Base-by-base conservation (phyloP, 1,284 basidiomycete species). In the Porphyrellus sp. region DNA sequence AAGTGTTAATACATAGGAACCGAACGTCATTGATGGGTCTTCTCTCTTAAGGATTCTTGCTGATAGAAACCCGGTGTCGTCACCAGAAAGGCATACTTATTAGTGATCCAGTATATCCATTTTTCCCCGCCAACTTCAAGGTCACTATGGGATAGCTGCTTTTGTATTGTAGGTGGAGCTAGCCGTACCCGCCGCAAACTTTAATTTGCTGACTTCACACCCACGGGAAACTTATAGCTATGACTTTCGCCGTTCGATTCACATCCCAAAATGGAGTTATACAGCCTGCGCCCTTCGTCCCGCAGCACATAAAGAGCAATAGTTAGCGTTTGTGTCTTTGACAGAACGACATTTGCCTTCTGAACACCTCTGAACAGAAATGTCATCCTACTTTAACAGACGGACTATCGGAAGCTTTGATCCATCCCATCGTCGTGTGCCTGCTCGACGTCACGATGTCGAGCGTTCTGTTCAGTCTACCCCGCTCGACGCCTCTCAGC, bases 331-430 rank as follows among this genome's bases (percentile, higher is more conserved):
- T n/a, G 25, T 28, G 16, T 13, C 25, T 37, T 41, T n/a, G 11
- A 28, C 43, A 27, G 41, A 33, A 16, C 27, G 18, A 11, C 45
- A 15, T 13, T 18, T 4, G 16, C 35, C 21, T 33, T 38, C 38
- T 37, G 25, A 18, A 27, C 23, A 13, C 38, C 35, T 31, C 30
- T n/a, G 2, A 41, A 38, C 21, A 18, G 18, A 20, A 16, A 38
- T 59, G 53, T 1, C 56, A 9, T 50, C 49, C 9, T 48, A 51
- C 50, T 41, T 53, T 24, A 25, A 56, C 48, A 42, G 42, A 57
- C 50, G 33, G 11, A 43, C 43, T 2, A 30, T 34, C 2, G 42
- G 37, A 6, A 25, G 24, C 9, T 33, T 21, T 18, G 44, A 49
- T 40, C 4, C 43, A 0, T 21, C 50, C 5, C 46, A 13, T 41